Percentiles rank a stretch among this genome's conserved stretches.
Conservation (phyloP, 768 basidiomycete species). For the Tylopilus cervinicoccineus region DNA sequence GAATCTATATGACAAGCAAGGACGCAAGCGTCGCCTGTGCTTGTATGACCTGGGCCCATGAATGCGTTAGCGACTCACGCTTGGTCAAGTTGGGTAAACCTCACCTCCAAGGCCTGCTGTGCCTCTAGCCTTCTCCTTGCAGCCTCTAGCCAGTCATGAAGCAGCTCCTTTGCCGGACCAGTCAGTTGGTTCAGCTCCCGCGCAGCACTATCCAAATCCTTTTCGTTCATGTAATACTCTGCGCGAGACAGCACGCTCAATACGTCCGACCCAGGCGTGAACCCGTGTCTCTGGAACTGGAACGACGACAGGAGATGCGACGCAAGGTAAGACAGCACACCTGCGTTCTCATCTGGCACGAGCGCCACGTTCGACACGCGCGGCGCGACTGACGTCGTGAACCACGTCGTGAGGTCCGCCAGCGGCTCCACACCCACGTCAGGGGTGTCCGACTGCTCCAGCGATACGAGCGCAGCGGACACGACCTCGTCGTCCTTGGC, state of each 20-base stretch:
- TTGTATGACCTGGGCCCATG: constrained; percentile 60
- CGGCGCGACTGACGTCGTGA: constrained; percentile 76
- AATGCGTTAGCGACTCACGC: constrained; percentile 10
- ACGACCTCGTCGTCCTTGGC: constrained; percentile 70
- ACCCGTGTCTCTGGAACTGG: constrained; percentile 75
- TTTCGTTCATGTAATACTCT: constrained; percentile 85
- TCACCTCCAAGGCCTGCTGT: constrained; percentile 84
- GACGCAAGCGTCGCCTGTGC: constrained; percentile 82
- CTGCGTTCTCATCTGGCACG: constrained; percentile 88
- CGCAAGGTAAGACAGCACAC: constrained; percentile 81
- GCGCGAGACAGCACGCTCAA: constrained; percentile 84
- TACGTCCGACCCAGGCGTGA: constrained; percentile 72
- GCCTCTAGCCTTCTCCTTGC: constrained; percentile 87
- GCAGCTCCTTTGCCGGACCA: constrained; percentile 70
- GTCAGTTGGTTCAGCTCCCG: constrained; percentile 89
- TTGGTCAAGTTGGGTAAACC: not conserved
- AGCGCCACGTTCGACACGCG: constrained; percentile 86
- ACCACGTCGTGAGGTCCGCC: constrained; percentile 89
- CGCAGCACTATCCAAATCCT: constrained; percentile 79
- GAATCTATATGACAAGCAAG: constrained; percentile 62
- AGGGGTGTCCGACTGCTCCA: constrained; percentile 69
- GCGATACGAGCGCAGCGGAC: constrained; percentile 58
- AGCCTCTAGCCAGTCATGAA: constrained; percentile 88
- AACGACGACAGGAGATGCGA: constrained; percentile 74
- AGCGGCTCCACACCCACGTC: constrained; percentile 86